Percentiles rank a stretch among this genome's conserved stretches.
Evolutionary conservation across 2,329 filamentous ascomycete species (phyloP).

Genomic region (Xylaria hypoxylon): DNA sequence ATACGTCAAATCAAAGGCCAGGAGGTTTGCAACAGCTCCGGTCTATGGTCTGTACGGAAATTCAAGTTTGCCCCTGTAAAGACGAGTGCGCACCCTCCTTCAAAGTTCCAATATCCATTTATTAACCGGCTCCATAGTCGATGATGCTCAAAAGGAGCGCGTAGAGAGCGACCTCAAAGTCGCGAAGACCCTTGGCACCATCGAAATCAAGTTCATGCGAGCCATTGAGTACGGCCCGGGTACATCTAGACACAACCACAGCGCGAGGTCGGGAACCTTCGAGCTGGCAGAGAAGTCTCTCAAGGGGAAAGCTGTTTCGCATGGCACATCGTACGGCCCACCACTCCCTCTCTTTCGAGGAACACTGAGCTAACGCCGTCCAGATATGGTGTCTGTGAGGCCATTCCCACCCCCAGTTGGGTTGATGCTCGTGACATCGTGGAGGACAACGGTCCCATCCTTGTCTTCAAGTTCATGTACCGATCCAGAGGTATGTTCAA

Average conservation of each 20-base stretch:
- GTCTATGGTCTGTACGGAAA: slow-evolving; percentile 31
- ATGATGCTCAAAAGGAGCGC: slow-evolving; percentile 43
- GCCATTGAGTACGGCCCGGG: slow-evolving; percentile 16
- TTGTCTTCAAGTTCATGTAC: slow-evolving; percentile 51
- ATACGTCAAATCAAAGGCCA: slow-evolving; percentile 10
- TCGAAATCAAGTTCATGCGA: slow-evolving; percentile 44
- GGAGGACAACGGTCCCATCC: slow-evolving; percentile 44
- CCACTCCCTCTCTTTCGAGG: background rate
- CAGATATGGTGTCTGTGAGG: slow-evolving; percentile 36
- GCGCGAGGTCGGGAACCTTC: background rate
- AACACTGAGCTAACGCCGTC: slow-evolving; percentile 3
- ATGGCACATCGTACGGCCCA: slow-evolving; percentile 49
- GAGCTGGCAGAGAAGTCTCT: slow-evolving; percentile 52
- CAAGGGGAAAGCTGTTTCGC: slow-evolving; percentile 52
- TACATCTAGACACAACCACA: background rate
- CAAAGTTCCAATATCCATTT: background rate
- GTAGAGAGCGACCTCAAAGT: slow-evolving; percentile 44
- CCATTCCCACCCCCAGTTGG: background rate
- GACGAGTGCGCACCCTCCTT: slow-evolving; percentile 39
- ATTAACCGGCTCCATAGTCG: slow-evolving; percentile 37
- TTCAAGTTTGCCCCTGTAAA: slow-evolving; percentile 48
- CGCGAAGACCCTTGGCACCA: slow-evolving; percentile 46
- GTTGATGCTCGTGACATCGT: slow-evolving; percentile 1
- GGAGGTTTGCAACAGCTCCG: background rate
- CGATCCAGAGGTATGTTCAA: slow-evolving; percentile 47